These are phyloP conservation scores for Funneliformis geosporum DNA, from an alignment of 192 early-diverging fungal species.

Conservation along the genomic window DNA sequence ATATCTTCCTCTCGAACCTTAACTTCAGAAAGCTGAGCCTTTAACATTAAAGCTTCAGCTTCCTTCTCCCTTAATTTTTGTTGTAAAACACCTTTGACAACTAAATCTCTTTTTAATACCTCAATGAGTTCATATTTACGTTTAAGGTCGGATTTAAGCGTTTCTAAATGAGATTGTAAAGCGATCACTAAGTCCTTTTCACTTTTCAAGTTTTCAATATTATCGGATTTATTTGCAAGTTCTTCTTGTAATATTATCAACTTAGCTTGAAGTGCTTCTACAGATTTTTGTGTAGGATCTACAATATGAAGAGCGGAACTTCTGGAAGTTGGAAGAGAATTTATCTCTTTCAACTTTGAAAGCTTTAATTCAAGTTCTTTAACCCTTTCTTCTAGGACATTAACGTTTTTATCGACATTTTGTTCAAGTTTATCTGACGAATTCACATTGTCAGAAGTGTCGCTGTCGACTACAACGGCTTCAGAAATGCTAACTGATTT, in stretches of 20 bases:
- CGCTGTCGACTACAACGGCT: background rate
- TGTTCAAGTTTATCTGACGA: conserved; percentile 21
- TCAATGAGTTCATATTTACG: conserved; percentile 30
- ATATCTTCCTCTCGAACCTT: conserved; percentile 10
- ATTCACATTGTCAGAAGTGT: background rate
- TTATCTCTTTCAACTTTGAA: background rate
- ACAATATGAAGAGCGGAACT: background rate
- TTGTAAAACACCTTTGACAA: conserved; percentile 14
- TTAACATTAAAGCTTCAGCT: conserved; percentile 5
- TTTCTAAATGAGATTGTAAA: conserved; percentile 10
- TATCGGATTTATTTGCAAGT: conserved; percentile 12
- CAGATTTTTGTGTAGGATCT: conserved; percentile 12
- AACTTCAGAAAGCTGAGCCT: conserved; percentile 12
- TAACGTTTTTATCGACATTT: conserved; percentile 23
- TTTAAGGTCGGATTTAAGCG: conserved; percentile 24
- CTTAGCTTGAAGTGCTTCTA: conserved; percentile 13
- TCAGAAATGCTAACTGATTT: background rate
- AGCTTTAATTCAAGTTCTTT: conserved; percentile 30
- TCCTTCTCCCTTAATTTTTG: conserved; percentile 25
- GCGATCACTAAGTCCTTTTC: background rate
- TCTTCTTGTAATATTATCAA: conserved; percentile 3
- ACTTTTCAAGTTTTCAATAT: background rate
- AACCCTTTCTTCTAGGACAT: background rate
- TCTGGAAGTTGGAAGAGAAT: background rate
- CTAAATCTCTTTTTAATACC: conserved; percentile 19